Evolutionary conservation across 1,139 yeast genomes (phyloP), one percentile per base, ranked within the genome.

Genomic region (Kodamaea ohmeri): DNA sequence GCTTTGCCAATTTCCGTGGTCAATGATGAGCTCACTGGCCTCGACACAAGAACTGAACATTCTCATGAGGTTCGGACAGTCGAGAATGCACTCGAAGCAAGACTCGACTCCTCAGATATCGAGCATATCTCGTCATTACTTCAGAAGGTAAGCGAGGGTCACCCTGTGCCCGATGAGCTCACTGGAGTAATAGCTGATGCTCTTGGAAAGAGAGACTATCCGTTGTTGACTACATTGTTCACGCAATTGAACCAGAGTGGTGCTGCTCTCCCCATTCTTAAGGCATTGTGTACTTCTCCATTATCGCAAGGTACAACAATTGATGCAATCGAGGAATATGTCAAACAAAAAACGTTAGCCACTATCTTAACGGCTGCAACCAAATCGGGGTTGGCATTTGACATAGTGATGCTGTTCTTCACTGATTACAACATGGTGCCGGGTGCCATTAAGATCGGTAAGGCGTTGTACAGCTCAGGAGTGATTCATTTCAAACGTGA

Each of bases 211-310:
- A 56, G 60, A 51, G 65, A 58, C 25, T 52, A 51, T 35, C 42
- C 50, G 7, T 48, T 52, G 9, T 56, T 62, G 35, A 61, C 66
- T 2, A 44, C 51, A n/a, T 50, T 57, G 15, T 56, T 60, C 40
- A 55, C 57, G 16, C 50, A 49, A 6, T 50, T 62, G 41, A 61
- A 62, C 47, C 46, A 51, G 37, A 47, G 57, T 15, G 66, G 62
- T 12, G 45, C 49, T 15, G 65, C 58, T 33, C 59, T 59, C 4
- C 41, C 48, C 18, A 43, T 59, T 22, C 49, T 53, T 2, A 59
- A 60, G 38, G 45, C 47, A 2, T 49, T 60, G 6, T 53, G 56
- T 14, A 53, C 60, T 8, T 48, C 46, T 29, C 43, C 53, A 7
- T 39, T 52, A 24, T 55, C 65, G 5, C 61, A 60, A 39, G 43